Evolutionary conservation across 2,329 filamentous ascomycete genomes (phyloP), one percentile per base, ranked within the genome.

Genomic region (Fusarium cicatricum): DNA sequence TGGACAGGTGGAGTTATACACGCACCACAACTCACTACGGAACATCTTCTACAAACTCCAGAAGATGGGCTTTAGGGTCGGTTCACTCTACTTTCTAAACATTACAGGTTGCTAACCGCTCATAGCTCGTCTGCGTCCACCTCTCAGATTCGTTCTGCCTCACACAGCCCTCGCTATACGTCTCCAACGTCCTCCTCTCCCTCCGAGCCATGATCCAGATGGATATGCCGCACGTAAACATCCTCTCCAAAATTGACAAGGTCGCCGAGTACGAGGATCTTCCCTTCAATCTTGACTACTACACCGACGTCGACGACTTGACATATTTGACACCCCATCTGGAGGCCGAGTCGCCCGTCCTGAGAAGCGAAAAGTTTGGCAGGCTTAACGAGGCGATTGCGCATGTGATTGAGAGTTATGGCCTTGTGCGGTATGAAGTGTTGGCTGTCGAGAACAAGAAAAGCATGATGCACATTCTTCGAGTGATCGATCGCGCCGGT

Each of bases 211-310:
- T 99, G 94, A 87, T 99, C 47, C 95, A 98, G 77, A 94, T 99
- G 85, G 95, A 98, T 71, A 90, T 98, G 58, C 92, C 95, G 1
- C 92, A 97, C 71, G 82, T 99, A 65, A 99, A 99, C 71, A 91
- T 99, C 59, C 84, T 99, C 21, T 97, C 93, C 53, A 99, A 99
- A 78, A 96, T 99, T 77, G 95, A 99, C 77, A 97, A 97, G 71
- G 82, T 99, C 48, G 81, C 88, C 31, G 86, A 89, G 46, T 97
- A 97, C 71, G 89, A 91, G 40, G 86, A 91, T 21, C 82, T 99
- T 0, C 92, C 93, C 0, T 97, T 99, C 80, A 97, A 97, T 69
- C 87, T 99, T 55, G 93, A 97, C 64, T 99, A 89, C 75, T 99
- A 98, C 74, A 98, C 95, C 58, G 94, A 99, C 74, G 94, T 98